phyloP scores from a whole-genome alignment of 345 rosid genomes.

The Gossypium raimondii region DNA sequence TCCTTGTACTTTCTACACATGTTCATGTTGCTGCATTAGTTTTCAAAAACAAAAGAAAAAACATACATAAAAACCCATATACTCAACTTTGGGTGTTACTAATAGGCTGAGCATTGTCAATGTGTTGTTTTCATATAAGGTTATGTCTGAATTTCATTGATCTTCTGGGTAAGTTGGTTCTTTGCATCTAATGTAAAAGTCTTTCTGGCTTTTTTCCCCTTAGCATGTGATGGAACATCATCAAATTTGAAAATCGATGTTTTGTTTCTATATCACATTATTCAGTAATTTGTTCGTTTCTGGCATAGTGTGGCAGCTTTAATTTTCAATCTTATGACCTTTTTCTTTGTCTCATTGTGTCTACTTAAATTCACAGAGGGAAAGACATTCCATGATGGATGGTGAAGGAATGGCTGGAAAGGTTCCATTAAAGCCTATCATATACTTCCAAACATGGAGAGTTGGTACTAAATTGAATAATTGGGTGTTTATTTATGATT shows the following conservation, averaged over 20 bases:
- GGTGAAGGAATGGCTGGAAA: constrained; percentile 58
- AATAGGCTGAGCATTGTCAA: background rate
- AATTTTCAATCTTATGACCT: background rate
- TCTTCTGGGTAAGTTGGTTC: background rate
- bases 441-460: constrained; percentile 94
- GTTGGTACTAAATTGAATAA: constrained; percentile 47
- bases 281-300: constrained; percentile 5
- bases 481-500: background rate
- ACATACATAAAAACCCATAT: background rate
- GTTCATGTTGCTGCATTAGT: background rate
- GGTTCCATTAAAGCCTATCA: constrained; percentile 65
- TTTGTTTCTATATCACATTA: background rate
- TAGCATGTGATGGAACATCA: background rate
- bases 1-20: background rate
- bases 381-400: constrained; percentile 55
- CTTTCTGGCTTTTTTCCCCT: background rate
- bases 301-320: background rate
- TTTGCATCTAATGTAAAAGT: background rate
- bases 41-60: background rate
- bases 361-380: constrained; percentile 59
- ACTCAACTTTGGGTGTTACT: background rate
- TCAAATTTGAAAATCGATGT: background rate
- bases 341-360: constrained; percentile 16
- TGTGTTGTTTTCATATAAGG: background rate
- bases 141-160: constrained; percentile 1